These are phyloP conservation scores for Aspergillus quadricinctus DNA, from an alignment of 2,329 filamentous ascomycete genomes.

Conservation along the genomic window DNA sequence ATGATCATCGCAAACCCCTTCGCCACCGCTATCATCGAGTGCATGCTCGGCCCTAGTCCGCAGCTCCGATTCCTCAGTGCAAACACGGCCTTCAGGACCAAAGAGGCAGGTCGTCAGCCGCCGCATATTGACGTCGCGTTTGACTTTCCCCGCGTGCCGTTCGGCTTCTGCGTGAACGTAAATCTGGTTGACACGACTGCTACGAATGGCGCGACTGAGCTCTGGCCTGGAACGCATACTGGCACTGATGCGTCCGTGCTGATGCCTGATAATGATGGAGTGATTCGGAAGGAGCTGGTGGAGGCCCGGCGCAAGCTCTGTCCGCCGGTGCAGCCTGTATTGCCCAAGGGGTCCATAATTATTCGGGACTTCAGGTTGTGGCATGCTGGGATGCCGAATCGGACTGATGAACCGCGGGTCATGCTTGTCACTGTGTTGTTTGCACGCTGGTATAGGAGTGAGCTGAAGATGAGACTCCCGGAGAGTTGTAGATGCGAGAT, in stretches of 20 bases:
- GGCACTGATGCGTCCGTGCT: constrained; percentile 29
- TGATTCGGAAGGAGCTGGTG: constrained; percentile 30
- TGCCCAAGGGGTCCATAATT: constrained; percentile 44
- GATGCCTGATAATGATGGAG: constrained; percentile 14
- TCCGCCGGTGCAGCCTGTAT: constrained; percentile 36
- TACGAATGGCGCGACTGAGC: constrained; percentile 47
- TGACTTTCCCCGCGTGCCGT: constrained; percentile 48
- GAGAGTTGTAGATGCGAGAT: constrained; percentile 24
- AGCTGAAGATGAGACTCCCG: constrained; percentile 31
- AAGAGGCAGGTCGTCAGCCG: constrained; percentile 31
- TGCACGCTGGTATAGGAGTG: constrained; percentile 34
- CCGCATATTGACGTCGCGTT: constrained; percentile 43
- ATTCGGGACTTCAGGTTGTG: constrained; percentile 36
- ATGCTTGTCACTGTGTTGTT: constrained; percentile 43
- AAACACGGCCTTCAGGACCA: constrained; percentile 40
- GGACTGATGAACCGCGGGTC: constrained; percentile 38
- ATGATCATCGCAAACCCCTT: constrained; percentile 36
- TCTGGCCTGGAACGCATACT: constrained; percentile 49
- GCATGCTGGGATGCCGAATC: constrained; percentile 49
- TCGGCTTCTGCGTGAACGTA: constrained; percentile 46
- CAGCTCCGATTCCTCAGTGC: constrained; percentile 35
- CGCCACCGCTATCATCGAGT: constrained; percentile 31
- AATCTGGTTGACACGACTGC: constrained; percentile 44
- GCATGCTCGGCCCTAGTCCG: constrained; percentile 37
- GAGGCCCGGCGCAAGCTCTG: constrained; percentile 27